phyloP scores from a whole-genome alignment of 345 rosid species.

The Citrus hindsii region DNA sequence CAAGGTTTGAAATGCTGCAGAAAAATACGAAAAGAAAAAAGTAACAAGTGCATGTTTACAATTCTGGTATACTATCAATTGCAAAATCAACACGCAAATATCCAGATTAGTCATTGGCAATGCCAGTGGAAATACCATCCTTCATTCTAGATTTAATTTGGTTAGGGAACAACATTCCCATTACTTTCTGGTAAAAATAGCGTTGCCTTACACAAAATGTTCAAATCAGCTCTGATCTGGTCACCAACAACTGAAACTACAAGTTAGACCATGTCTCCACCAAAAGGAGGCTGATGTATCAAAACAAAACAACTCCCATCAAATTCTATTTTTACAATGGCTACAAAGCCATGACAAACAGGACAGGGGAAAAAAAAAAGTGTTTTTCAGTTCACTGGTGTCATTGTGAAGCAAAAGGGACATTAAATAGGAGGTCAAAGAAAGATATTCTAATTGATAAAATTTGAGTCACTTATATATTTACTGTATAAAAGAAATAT shows the following conservation, averaged over 20 bases:
- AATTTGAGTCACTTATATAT: background rate
- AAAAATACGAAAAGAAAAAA: conserved; percentile 6
- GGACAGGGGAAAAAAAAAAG: no score
- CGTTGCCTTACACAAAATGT: background rate
- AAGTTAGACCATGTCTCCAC: background rate
- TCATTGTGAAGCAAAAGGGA: background rate
- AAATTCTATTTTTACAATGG: background rate
- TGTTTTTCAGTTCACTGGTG: background rate
- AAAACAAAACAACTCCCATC: background rate
- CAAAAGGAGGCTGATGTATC: background rate
- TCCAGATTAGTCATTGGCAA: background rate
- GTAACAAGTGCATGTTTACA: background rate
- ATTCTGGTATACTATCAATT: background rate
- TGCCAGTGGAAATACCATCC: background rate
- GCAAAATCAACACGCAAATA: background rate
- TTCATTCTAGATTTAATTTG: background rate
- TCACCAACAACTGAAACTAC: background rate
- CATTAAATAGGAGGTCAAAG: background rate
- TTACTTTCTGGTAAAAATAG: background rate
- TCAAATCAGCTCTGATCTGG: background rate
- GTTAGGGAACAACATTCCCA: background rate
- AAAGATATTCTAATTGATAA: background rate
- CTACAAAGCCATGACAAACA: background rate
- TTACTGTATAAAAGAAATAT: background rate
- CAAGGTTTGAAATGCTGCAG: conserved; percentile 95